Evolutionary conservation across 371 early-diverging fungal genomes (phyloP).

Genomic region (Rhizopus delemar): DNA sequence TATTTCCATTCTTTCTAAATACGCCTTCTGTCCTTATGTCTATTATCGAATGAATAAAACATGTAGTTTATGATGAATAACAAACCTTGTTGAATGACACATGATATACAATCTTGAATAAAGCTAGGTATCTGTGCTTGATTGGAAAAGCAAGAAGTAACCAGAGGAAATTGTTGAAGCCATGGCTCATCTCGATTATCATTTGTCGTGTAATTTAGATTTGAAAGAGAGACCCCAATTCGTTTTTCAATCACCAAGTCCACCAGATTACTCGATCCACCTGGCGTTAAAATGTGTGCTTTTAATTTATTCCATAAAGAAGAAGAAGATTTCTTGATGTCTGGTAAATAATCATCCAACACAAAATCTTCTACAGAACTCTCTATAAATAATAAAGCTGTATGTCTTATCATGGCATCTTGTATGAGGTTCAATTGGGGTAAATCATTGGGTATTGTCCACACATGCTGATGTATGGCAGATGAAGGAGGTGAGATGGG

Average conservation of each 20-base stretch:
- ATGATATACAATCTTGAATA: constrained; percentile 24
- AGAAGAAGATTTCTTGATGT: constrained; percentile 8
- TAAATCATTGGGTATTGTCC: constrained; percentile 17
- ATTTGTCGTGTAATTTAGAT: constrained; percentile 1
- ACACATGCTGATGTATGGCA: constrained; percentile 8
- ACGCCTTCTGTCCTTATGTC: constrained; percentile 90
- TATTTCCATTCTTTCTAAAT: constrained; percentile 97
- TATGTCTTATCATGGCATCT: constrained; percentile 24
- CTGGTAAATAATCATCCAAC: constrained; percentile 7
- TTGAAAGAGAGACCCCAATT: constrained; percentile 22
- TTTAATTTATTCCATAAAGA: constrained; percentile 30
- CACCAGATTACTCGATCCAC: background rate
- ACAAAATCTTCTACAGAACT: constrained; percentile 2
- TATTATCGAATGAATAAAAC: constrained; percentile 33
- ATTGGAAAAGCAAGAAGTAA: constrained; percentile 31
- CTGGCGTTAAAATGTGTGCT: constrained; percentile 24
- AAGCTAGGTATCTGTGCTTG: constrained; percentile 20
- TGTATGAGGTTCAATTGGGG: constrained; percentile 19
- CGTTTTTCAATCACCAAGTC: constrained; percentile 7
- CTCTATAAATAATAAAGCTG: constrained; percentile 17
- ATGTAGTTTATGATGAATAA: constrained; percentile 51
- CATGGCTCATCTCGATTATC: background rate
- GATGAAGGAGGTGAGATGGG: constrained; percentile 25
- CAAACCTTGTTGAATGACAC: constrained; percentile 28
- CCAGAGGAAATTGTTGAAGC: background rate